A percentile compares a stretch with the other conserved stretches of the same genome.
Evolutionary conservation across 768 basidiomycete species (phyloP).

Genomic region (Naganishia vishniacii): DNA sequence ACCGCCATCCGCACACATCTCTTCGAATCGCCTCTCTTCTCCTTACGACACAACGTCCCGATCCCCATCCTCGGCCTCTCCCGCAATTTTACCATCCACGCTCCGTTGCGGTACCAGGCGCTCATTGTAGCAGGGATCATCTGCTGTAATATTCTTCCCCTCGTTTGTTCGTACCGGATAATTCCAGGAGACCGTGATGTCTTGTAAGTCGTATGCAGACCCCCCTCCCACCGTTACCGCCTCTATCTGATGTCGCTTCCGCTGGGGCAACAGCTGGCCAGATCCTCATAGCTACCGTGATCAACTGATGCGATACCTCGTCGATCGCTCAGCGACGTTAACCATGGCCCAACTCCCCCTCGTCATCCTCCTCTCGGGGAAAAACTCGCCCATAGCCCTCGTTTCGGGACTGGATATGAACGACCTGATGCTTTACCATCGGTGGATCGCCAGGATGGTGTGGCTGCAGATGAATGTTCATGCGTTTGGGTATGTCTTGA

Average conservation of each 20-base stretch:
- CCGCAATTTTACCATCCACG: background rate
- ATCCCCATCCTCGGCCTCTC: conserved; percentile 3
- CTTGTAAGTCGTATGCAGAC: background rate
- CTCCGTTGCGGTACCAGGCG: conserved; percentile 9
- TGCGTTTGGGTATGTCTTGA: background rate
- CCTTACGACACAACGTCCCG: background rate
- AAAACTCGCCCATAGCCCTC: conserved; percentile 9
- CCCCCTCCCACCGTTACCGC: too few species aligned
- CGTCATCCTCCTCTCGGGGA: conserved; percentile 2
- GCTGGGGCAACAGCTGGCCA: background rate
- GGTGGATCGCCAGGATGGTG: background rate
- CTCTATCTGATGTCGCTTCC: background rate
- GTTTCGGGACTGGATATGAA: conserved; percentile 13
- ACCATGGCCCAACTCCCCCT: conserved; percentile 7
- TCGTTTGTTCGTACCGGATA: conserved; percentile 1
- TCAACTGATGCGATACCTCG: background rate
- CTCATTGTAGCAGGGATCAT: background rate
- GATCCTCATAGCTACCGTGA: background rate
- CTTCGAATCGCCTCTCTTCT: background rate
- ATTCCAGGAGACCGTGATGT: background rate
- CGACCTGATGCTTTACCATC: conserved; percentile 17
- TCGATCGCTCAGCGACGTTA: background rate
- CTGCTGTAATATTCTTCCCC: background rate
- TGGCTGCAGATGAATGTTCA: conserved; percentile 10
- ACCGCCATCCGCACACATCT: background rate